Evolutionary conservation across 306 rosid genomes (phyloP), one percentile per base, ranked within the genome.

Genomic region (Acmispon strigosus): DNA sequence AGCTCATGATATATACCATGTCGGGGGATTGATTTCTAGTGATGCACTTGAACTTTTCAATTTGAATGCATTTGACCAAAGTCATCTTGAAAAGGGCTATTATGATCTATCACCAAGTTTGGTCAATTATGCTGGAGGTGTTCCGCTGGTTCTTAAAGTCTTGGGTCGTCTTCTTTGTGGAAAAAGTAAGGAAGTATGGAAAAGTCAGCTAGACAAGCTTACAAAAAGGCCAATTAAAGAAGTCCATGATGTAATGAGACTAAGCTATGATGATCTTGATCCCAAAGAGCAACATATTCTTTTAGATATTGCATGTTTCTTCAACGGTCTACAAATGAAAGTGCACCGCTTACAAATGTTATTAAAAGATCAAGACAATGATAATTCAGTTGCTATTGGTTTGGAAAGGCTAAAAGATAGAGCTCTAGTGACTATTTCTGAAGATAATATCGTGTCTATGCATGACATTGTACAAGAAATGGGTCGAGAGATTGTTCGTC

Each of bases 241-340:
- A 6, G 49, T 76, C 8, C 17, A 20, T 4, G 3, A 41, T 22
- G 9, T 47, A 1, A 3, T 76, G 15, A 44, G 8, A 24, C 2
- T 64, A 20, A 64, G 70, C 14, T 64, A 44, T 22, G 55, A 64
- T 22, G 55, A 69, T 13, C 36, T 76, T 1, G 66, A 69, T 39
- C 37, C 3, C 37, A 32, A 6, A 32, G 37, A 32, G 37, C 7
- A 32, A 32, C 0, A 5, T 0, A 32, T 32, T 32, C 37, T 32
- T 32, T 32, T 32, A 32, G 37, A 32, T 32, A 6, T 32, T 32
- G 37, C 37, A 5, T 5, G 37, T 32, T 32, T 5, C 37, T 32
- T 32, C 8, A 32, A 32, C 6, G 37, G 7, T 32, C 0, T 32
- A 8, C 3, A 27, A 27, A 5, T 32, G 37, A 1, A 32, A 32